Conservation (phyloP, 768 basidiomycete species). For the Mycena floridula region DNA sequence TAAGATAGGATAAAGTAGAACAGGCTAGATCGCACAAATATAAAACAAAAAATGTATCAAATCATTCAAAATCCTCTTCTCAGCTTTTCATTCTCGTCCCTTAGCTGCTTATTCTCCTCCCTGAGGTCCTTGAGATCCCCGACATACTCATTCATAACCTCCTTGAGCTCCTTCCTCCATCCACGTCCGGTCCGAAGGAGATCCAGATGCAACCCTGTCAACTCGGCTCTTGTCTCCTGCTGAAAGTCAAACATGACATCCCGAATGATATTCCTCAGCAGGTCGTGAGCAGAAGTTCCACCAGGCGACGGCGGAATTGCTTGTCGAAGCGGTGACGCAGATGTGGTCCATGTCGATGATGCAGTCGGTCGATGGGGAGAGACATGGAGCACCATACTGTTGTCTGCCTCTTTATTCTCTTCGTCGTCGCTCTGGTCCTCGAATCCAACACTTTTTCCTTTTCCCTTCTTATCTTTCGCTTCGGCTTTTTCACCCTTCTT, state of each 20-base stretch:
- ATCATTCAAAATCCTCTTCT: slow-evolving; percentile 29
- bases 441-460: slow-evolving; percentile 45
- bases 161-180: slow-evolving; percentile 61
- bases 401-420: slow-evolving; percentile 19
- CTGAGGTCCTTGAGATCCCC: slow-evolving; percentile 53
- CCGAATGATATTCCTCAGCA: slow-evolving; percentile 57
- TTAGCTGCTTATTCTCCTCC: slow-evolving; percentile 62
- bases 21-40: too few relatives aligned
- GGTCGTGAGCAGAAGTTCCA: slow-evolving; percentile 45
- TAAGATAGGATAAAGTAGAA: too few relatives aligned
- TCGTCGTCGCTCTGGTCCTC: slow-evolving; percentile 22
- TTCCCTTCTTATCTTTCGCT: slow-evolving; percentile 22
- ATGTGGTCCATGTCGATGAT: slow-evolving; percentile 29
- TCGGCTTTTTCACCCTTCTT: slow-evolving; percentile 15
- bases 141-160: slow-evolving; percentile 54
- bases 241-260: slow-evolving; percentile 74
- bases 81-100: slow-evolving; percentile 63
- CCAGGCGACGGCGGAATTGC: slow-evolving; percentile 22
- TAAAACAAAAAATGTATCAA: too few relatives aligned
- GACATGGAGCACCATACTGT: slow-evolving; percentile 46
- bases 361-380: slow-evolving; percentile 43
- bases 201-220: slow-evolving; percentile 72
- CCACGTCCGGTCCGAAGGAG: slow-evolving; percentile 63
- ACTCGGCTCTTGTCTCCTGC: slow-evolving; percentile 62
- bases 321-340: slow-evolving; percentile 32